These are phyloP conservation scores for Entomophthora muscae DNA, from an alignment of 371 early-diverging fungal genomes.

Conservation along the genomic window DNA sequence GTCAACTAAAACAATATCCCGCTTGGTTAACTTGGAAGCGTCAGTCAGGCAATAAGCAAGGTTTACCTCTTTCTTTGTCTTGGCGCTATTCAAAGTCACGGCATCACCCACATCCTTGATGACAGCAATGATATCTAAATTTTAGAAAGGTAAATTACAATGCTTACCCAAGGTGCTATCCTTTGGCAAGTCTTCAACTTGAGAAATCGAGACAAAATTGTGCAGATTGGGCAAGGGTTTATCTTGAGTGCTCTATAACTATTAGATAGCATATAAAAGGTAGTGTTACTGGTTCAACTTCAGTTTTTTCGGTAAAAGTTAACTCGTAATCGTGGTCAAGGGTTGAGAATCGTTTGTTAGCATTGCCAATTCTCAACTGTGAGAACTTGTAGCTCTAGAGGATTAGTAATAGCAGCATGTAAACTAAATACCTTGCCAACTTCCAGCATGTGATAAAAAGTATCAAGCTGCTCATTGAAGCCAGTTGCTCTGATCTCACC, in stretches of 20 bases:
- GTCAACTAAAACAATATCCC: conserved; percentile 76
- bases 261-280: background rate
- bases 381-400: conserved; percentile 63
- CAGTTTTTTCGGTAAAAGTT: conserved; percentile 37
- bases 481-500: conserved; percentile 84
- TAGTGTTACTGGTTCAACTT: conserved; percentile 32
- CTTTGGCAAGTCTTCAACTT: conserved; percentile 41
- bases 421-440: conserved; percentile 35
- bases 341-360: conserved; percentile 67
- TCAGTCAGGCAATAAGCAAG: background rate
- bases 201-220: conserved; percentile 41
- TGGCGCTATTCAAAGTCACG: conserved; percentile 41
- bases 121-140: conserved; percentile 62
- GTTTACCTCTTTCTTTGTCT: conserved; percentile 42
- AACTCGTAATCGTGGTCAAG: conserved; percentile 87
- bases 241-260: background rate
- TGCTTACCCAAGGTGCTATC: conserved; percentile 47
- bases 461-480: conserved; percentile 68
- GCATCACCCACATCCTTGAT: conserved; percentile 46
- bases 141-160: too few relatives aligned
- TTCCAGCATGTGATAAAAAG: conserved; percentile 49
- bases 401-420: background rate
- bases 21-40: conserved; percentile 41
- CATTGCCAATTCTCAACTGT: conserved; percentile 62
- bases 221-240: conserved; percentile 40